Conservation (phyloP, 768 basidiomycete genomes). For the Phlebiopsis gigantea region DNA sequence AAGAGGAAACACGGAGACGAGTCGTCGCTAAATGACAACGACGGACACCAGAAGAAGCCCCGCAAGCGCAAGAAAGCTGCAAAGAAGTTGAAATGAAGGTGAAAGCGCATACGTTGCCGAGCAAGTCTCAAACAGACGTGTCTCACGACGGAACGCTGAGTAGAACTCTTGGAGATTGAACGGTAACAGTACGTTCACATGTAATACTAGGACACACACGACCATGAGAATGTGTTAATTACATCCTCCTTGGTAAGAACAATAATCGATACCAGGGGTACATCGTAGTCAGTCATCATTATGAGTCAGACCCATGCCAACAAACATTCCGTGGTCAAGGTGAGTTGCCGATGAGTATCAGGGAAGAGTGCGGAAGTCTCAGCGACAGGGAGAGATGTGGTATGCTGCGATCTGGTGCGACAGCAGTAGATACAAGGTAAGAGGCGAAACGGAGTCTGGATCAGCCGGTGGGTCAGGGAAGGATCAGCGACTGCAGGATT, state of each 20-base stretch:
- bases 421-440: slow-evolving; percentile 3
- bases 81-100: slow-evolving; percentile 1
- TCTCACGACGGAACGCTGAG: background rate
- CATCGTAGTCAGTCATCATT: background rate
- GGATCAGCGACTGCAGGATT: slow-evolving; percentile 13
- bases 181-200: slow-evolving; percentile 6
- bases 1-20: slow-evolving; percentile 15
- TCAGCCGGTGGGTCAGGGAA: slow-evolving; percentile 6
- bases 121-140: background rate
- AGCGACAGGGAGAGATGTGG: background rate
- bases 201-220: background rate
- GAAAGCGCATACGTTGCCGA: background rate
- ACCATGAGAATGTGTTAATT: slow-evolving; percentile 1
- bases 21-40: slow-evolving; percentile 4
- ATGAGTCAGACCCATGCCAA: background rate
- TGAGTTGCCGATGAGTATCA: background rate
- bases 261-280: background rate
- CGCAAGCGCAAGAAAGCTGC: slow-evolving; percentile 26
- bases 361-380: no score
- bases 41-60: slow-evolving; percentile 5
- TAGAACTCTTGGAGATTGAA: background rate
- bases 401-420: slow-evolving; percentile 10
- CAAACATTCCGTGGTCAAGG: background rate
- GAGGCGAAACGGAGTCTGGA: slow-evolving; percentile 5
- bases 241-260: background rate